These are phyloP conservation scores for Didymella pinodella DNA, from an alignment of 2,329 filamentous ascomycete species.

Conservation along the genomic window DNA sequence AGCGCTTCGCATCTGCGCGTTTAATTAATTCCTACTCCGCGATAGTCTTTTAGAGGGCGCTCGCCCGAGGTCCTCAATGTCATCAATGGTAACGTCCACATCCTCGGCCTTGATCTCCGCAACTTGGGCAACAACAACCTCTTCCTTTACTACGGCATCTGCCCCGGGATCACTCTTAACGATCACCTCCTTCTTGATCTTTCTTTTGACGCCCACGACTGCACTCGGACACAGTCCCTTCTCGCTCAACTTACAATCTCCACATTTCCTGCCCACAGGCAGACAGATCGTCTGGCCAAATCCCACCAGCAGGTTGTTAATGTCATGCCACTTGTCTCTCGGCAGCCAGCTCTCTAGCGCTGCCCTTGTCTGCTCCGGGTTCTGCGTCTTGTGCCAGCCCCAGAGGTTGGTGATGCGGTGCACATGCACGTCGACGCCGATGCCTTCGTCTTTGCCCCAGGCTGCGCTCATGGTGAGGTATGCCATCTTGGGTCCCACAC, in stretches of 20 bases:
- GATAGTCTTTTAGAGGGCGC: constrained; percentile 1
- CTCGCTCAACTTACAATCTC: constrained; percentile 81
- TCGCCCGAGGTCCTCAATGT: constrained; percentile 48
- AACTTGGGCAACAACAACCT: constrained; percentile 22
- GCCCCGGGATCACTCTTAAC: constrained; percentile 49
- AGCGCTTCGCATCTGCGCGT: neutral
- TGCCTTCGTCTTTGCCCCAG: constrained; percentile 74
- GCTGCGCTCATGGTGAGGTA: constrained; percentile 85
- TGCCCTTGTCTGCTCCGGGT: constrained; percentile 80
- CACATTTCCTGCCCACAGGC: constrained; percentile 80
- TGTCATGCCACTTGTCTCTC: constrained; percentile 85
- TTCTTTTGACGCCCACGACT: constrained; percentile 59
- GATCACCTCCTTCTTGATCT: constrained; percentile 55
- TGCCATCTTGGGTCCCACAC: constrained; percentile 94
- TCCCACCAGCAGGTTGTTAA: constrained; percentile 88
- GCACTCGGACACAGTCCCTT: constrained; percentile 73
- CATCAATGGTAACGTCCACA: constrained; percentile 22
- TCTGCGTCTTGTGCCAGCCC: constrained; percentile 86
- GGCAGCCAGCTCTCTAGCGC: constrained; percentile 85
- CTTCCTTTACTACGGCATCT: constrained; percentile 37
- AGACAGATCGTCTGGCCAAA: constrained; percentile 87
- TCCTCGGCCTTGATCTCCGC: constrained; percentile 38
- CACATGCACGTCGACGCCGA: constrained; percentile 94
- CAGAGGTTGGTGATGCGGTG: constrained; percentile 94
- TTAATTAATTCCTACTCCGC: constrained; percentile 5